Percentiles rank a stretch among this genome's conserved stretches.
phyloP scores from a whole-genome alignment of 2,329 filamentous ascomycete species.

The Aspergillus sp. region DNA sequence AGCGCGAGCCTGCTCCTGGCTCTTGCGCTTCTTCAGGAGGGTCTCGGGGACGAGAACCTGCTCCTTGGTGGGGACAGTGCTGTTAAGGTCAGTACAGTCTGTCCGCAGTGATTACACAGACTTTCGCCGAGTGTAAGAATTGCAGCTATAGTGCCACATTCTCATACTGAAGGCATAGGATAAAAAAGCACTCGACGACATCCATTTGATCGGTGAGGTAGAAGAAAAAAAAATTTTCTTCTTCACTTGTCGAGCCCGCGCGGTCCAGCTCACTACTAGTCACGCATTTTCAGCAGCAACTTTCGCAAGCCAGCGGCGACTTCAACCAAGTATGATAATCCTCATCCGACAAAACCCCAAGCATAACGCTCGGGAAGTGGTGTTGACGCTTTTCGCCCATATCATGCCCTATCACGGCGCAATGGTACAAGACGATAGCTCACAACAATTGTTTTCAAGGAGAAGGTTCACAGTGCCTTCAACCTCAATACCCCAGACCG shows the following conservation, averaged over 20 bases:
- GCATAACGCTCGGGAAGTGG: slow-evolving; percentile 53
- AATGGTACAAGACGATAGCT: slow-evolving; percentile 32
- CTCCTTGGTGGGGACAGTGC: slow-evolving; percentile 89
- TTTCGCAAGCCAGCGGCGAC: slow-evolving; percentile 27
- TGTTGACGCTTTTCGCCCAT: slow-evolving; percentile 50
- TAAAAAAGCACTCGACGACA: slow-evolving; percentile 72
- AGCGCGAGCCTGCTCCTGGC: slow-evolving; percentile 97
- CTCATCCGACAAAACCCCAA: slow-evolving; percentile 80
- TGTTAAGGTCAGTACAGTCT: slow-evolving; percentile 76
- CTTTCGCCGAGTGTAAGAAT: slow-evolving; percentile 79
- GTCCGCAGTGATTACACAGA: slow-evolving; percentile 67
- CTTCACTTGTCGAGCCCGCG: slow-evolving; percentile 13
- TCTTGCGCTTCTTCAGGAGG: slow-evolving; percentile 99
- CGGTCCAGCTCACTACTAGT: slow-evolving; percentile 22
- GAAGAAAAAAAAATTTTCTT: slow-evolving; percentile 4
- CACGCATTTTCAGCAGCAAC: slow-evolving; percentile 28
- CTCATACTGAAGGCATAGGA: slow-evolving; percentile 66
- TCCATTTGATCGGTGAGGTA: slow-evolving; percentile 77
- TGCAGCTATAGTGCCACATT: slow-evolving; percentile 91
- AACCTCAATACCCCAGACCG: slow-evolving; percentile 74
- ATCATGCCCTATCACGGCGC: slow-evolving; percentile 18
- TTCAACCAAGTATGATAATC: slow-evolving; percentile 36
- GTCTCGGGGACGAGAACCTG: slow-evolving; percentile 98
- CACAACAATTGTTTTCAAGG: slow-evolving; percentile 74
- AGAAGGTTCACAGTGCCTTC: slow-evolving; percentile 65